A percentile compares a stretch with the other conserved stretches of the same genome.
Evolutionary conservation across 371 early-diverging fungal species (phyloP).

Genomic region (Chytridiales sp.): DNA sequence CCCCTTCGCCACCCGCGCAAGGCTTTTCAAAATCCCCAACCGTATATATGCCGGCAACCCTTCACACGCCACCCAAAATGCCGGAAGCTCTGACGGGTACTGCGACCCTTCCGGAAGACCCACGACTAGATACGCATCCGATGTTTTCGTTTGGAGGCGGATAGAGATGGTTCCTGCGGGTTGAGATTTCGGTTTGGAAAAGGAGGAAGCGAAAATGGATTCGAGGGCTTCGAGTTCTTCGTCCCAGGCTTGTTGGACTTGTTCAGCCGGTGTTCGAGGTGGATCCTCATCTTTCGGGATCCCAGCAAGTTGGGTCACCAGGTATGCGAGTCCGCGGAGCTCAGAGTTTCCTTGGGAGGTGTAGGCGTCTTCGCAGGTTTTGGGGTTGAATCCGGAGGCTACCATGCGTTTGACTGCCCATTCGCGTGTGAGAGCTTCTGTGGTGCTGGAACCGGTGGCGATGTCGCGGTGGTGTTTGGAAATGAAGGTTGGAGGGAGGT

Average conservation of each 20-base stretch:
- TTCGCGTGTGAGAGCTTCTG: constrained; percentile 57
- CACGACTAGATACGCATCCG: no score
- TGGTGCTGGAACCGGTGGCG: constrained; percentile 58
- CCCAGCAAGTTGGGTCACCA: constrained; percentile 28
- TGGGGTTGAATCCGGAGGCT: constrained; percentile 58
- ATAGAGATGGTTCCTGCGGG: no score
- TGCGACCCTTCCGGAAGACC: constrained; percentile 17
- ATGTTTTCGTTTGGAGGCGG: no score
- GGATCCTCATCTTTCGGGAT: constrained; percentile 36
- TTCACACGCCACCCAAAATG: constrained; percentile 26
- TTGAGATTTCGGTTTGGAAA: no score
- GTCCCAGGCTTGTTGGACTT: constrained; percentile 40
- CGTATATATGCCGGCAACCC: constrained; percentile 58
- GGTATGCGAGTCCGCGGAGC: constrained; percentile 53
- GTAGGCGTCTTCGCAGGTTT: constrained; percentile 52
- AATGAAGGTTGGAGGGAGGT: constrained; percentile 62
- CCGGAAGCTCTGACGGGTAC: constrained; percentile 33
- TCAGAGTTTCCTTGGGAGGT: constrained; percentile 50
- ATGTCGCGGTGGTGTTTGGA: constrained; percentile 48
- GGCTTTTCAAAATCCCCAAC: constrained; percentile 58
- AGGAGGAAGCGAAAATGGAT: constrained; percentile 76
- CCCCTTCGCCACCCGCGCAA: constrained; percentile 53
- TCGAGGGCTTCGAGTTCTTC: constrained; percentile 64
- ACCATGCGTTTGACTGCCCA: constrained; percentile 65
- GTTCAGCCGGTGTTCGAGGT: constrained; percentile 29